phyloP scores from a whole-genome alignment of 805 yeast genomes.

The Ogataea corticis region DNA sequence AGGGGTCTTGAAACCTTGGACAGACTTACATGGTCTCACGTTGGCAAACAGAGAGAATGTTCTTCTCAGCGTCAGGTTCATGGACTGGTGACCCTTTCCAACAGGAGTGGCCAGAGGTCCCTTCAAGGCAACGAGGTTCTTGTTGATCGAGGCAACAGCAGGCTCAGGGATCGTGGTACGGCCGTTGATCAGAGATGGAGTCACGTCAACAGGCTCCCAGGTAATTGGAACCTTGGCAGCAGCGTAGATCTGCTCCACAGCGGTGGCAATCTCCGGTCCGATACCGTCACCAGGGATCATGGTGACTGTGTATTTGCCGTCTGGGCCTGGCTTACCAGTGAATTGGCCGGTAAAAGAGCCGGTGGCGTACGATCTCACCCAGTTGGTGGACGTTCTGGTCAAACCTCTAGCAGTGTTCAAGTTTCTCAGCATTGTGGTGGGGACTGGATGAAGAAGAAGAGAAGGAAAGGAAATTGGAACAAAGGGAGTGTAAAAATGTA shows the following conservation, averaged over 20 bases:
- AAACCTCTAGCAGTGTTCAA: neutral
- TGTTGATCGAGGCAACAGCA: constrained; percentile 91
- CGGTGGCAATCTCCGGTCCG: constrained; percentile 91
- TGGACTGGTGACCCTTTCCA: constrained; percentile 97
- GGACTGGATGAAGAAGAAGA: neutral
- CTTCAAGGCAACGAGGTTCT: constrained; percentile 91
- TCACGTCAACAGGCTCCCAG: constrained; percentile 97
- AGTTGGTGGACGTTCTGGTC: constrained; percentile 17
- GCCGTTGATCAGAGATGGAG: constrained; percentile 89
- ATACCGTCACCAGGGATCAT: constrained; percentile 99
- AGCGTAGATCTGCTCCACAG: constrained; percentile 88
- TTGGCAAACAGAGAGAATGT: constrained; percentile 95
- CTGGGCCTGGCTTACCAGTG: constrained; percentile 61
- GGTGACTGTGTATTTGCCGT: constrained; percentile 91
- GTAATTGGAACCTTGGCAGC: constrained; percentile 96
- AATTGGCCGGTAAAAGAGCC: constrained; percentile 60
- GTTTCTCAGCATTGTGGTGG: constrained; percentile 8
- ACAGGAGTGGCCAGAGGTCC: constrained; percentile 99
- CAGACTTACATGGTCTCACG: constrained; percentile 94
- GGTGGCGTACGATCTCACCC: constrained; percentile 35
- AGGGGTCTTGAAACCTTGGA: constrained; percentile 91
- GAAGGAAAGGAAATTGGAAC: neutral
- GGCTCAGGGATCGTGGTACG: constrained; percentile 89
- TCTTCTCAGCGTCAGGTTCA: constrained; percentile 96
- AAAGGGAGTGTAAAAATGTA: neutral